Evolutionary conservation across 805 yeast genomes (phyloP).

Genomic region (Ogataea nitratoaversa): DNA sequence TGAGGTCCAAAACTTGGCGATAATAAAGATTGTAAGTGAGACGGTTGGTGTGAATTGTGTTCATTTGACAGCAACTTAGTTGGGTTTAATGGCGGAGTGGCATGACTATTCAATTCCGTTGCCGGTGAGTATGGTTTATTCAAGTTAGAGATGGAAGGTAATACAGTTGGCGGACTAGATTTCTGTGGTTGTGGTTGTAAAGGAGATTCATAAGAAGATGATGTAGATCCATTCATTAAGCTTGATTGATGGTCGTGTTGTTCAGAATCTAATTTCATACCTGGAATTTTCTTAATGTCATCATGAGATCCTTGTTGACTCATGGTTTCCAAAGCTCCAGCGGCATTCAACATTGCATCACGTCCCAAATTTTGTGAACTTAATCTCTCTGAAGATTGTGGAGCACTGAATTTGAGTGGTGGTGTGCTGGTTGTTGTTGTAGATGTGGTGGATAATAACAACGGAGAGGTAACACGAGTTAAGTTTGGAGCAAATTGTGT

Average conservation of each 20-base stretch:
- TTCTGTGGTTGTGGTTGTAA: conserved; percentile 6
- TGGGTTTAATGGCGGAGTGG: conserved; percentile 23
- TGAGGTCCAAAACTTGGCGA: conserved; percentile 32
- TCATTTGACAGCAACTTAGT: conserved; percentile 16
- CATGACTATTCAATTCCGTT: conserved; percentile 23
- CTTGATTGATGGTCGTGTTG: conserved; percentile 2
- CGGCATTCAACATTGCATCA: conserved; percentile 34
- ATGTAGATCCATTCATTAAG: neutral
- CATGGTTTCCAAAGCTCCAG: conserved; percentile 38
- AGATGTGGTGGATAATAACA: conserved; percentile 39
- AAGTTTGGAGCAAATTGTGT: conserved; percentile 66
- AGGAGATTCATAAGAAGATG: conserved; percentile 3
- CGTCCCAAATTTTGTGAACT: conserved; percentile 26
- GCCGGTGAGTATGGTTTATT: conserved; percentile 30
- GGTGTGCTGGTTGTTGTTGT: conserved; percentile 37
- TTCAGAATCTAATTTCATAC: conserved; percentile 28
- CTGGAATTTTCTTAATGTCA: conserved; percentile 27
- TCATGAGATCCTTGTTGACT: conserved; percentile 28
- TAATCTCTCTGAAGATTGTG: conserved; percentile 34
- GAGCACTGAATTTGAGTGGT: conserved; percentile 32
- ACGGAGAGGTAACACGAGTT: conserved; percentile 60
- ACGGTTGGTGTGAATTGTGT: conserved; percentile 13
- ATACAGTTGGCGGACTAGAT: conserved; percentile 12
- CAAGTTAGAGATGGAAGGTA: conserved; percentile 25
- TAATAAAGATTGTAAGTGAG: conserved; percentile 18